Evolutionary conservation across 140 eudicot genomes (phyloP).

Genomic region (Senecio squalidus): DNA sequence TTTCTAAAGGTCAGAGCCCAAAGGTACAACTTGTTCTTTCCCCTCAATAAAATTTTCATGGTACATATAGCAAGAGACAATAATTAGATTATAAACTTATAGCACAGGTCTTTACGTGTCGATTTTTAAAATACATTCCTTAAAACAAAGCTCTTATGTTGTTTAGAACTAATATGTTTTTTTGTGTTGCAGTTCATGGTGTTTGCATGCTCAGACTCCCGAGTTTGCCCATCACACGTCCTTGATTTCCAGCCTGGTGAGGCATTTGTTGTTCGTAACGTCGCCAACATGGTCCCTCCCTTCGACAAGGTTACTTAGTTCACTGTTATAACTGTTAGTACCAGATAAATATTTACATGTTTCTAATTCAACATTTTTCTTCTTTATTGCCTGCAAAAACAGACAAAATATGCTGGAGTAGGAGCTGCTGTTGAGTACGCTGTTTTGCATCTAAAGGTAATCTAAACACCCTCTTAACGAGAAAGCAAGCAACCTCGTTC

Average conservation of each 20-base stretch:
- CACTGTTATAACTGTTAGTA: not conserved
- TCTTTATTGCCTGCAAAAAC: slow-evolving; percentile 16
- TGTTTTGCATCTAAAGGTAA: slow-evolving; percentile 83
- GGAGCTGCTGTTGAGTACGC: slow-evolving; percentile 98
- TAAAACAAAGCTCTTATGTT: too few species aligned
- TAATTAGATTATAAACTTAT: too few species aligned
- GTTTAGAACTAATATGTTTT: not conserved
- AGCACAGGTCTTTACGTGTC: too few species aligned
- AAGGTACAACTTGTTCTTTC: slow-evolving; percentile 46
- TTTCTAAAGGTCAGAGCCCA: slow-evolving; percentile 89
- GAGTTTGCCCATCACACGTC: slow-evolving; percentile 94
- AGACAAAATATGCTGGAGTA: slow-evolving; percentile 69
- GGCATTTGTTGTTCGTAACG: slow-evolving; percentile 84
- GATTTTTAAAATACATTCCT: too few species aligned
- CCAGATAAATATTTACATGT: not conserved
- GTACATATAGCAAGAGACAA: too few species aligned
- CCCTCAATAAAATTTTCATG: not conserved
- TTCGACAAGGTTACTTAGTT: slow-evolving; percentile 44
- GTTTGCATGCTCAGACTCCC: slow-evolving; percentile 93
- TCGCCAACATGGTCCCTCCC: slow-evolving; percentile 94
- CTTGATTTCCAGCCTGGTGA: slow-evolving; percentile 94
- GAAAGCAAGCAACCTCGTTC: not conserved
- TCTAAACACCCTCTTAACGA: not conserved
- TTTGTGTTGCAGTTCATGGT: slow-evolving; percentile 68
- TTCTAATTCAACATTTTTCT: not conserved